Evolutionary conservation across 2,329 filamentous ascomycete species (phyloP).

Genomic region (Colletotrichum tropicale): DNA sequence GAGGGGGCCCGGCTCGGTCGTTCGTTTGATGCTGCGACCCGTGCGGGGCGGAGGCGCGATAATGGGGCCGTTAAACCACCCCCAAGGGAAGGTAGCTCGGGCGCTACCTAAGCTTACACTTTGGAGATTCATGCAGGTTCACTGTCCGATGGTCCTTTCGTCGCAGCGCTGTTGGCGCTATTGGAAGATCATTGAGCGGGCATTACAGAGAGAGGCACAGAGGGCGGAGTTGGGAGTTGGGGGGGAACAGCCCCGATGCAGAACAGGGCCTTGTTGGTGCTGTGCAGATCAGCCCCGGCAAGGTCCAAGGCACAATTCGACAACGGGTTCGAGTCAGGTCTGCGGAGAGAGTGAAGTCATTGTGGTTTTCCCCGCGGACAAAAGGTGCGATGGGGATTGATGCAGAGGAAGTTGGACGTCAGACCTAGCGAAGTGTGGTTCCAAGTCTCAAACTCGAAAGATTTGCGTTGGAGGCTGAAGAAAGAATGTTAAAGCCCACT

Average conservation of each 20-base stretch:
- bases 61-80: not conserved
- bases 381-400: not conserved
- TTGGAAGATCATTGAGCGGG: not conserved
- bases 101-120: not conserved
- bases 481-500: not conserved
- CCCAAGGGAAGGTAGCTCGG: not conserved
- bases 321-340: not conserved
- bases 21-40: constrained; percentile 1
- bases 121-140: not conserved
- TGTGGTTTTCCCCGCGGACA: not conserved
- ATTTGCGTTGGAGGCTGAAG: not conserved
- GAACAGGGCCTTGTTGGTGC: not conserved
- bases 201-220: not conserved
- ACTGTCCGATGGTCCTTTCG: not conserved
- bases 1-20: not conserved
- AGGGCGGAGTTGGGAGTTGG: not conserved
- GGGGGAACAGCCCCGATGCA: not conserved
- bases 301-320: not conserved
- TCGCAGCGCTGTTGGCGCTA: not conserved
- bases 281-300: not conserved
- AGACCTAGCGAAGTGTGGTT: not conserved
- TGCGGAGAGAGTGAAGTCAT: not conserved
- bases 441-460: not conserved
- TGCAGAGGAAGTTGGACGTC: not conserved
- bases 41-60: not conserved